Conservation (phyloP, 192 early-diverging fungal species). For the Rhizophagus prolifer region DNA sequence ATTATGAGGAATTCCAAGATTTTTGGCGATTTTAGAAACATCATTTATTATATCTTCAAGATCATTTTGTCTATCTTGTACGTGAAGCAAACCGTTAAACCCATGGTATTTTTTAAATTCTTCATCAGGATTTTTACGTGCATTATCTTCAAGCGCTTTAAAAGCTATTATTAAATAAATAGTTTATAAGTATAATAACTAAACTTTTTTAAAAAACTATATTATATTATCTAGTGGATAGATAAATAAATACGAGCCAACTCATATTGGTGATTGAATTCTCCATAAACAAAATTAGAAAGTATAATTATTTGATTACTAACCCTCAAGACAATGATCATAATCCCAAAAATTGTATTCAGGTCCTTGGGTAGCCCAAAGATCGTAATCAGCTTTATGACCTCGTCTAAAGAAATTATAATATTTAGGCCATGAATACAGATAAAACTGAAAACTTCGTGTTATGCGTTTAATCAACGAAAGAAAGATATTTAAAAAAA, state of each 20-base stretch:
- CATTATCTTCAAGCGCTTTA: not conserved
- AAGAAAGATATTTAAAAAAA: not conserved
- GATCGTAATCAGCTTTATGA: too few species aligned
- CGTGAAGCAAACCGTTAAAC: not conserved
- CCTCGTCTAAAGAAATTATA: too few species aligned
- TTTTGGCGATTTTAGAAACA: not conserved
- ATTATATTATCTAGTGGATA: too few species aligned
- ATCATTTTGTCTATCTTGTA: not conserved
- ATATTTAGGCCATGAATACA: too few species aligned
- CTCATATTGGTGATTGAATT: not conserved
- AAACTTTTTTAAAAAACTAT: too few species aligned
- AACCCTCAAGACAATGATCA: constrained; percentile 11
- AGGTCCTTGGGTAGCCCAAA: not conserved
- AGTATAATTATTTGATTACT: too few species aligned
- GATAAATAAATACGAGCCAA: too few species aligned
- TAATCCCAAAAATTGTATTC: constrained; percentile 13
- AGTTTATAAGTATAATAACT: too few species aligned
- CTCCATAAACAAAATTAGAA: not conserved
- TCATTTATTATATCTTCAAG: not conserved
- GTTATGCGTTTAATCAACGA: not conserved
- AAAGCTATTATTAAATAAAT: not conserved
- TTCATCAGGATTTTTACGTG: not conserved
- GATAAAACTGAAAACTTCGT: too few species aligned
- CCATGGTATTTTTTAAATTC: too few species aligned
- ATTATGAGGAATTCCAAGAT: not conserved